phyloP scores from a whole-genome alignment of 345 rosid species.

The Microthlaspi erraticum region DNA sequence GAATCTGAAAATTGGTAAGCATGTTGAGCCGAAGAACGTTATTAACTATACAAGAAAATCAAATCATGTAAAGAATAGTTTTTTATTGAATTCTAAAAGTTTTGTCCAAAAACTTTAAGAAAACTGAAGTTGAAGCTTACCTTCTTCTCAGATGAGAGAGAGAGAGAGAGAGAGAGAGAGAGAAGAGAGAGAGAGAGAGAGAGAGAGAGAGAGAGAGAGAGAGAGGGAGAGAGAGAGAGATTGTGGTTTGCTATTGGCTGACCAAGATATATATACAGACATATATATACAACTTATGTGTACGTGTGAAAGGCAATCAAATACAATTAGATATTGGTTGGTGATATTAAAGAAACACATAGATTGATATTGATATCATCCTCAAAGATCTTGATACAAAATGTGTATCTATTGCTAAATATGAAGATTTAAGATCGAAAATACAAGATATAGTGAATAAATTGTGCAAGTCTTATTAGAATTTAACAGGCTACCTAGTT shows the following conservation, averaged over 20 bases:
- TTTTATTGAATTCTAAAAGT: slow-evolving; percentile 12
- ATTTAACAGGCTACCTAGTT: slow-evolving; percentile 3
- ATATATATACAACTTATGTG: slow-evolving; percentile 1
- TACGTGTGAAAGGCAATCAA: slow-evolving; percentile 28
- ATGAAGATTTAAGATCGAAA: slow-evolving; percentile 3
- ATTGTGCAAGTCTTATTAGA: slow-evolving; percentile 8
- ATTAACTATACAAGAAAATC: not conserved
- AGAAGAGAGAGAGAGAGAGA: slow-evolving; percentile 10
- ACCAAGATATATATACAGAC: not conserved
- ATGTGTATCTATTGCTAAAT: slow-evolving; percentile 31
- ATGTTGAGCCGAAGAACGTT: not conserved
- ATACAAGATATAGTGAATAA: slow-evolving; percentile 15
- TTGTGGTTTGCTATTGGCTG: slow-evolving; percentile 26
- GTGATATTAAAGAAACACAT: slow-evolving; percentile 1
- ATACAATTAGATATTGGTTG: slow-evolving; percentile 6
- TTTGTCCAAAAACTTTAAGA: not conserved
- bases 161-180: too few relatives aligned
- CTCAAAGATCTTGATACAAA: slow-evolving; percentile 18
- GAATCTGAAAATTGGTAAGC: slow-evolving; percentile 26
- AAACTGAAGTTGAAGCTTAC: slow-evolving; percentile 20
- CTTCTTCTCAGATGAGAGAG: not conserved
- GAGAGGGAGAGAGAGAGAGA: slow-evolving; percentile 12
- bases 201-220: not conserved
- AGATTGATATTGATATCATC: not conserved
- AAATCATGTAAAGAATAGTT: not conserved